Base-by-base conservation (phyloP, 306 rosid species). In the Bauhinia variegata region DNA sequence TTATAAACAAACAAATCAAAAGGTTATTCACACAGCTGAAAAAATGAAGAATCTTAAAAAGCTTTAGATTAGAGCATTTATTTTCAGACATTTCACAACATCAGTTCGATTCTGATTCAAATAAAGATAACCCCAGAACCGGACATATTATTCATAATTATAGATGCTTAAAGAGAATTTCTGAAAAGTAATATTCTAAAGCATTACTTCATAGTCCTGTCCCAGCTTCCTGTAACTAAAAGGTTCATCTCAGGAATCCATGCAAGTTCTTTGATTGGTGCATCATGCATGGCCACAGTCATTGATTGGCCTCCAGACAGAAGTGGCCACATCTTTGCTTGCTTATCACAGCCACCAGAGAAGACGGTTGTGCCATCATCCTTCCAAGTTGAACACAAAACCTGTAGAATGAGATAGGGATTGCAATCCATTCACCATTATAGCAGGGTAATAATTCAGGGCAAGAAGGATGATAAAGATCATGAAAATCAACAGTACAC, bases 321-420 rank as follows among this genome's bases (percentile, higher is more conserved):
- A 18, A 82, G 72, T 55, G 98, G 90, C 97, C 98, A 93, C 97
- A 93, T 93, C 72, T 93, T 93, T 9, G 82, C 98, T 78, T 89
- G 97, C 83, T 93, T 93, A 58, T 93, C 98, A 18, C 98, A 93
- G 18, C 98, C 97, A 47, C 96, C 98, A 38, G 97, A 89, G 77
- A 89, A 93, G 56, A 88, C 98, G 31, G 98, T 86, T 0, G 91
- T 86, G 57, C 98, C 97, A 67, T 93, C 98, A 28, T 93, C 98
- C 79, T 93, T 93, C 98, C 97, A 86, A 11, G 96, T 18, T 3
- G 96, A 88, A 71, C 96, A 93, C 74, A 93, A 77, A 70, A 88
- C 98, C 97, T 93, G 55, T 4, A 19, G 69, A 58, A 54, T 18
- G 30, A 41, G 41, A 66, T 38, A 49, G 0, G 31, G 14, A 43